phyloP scores from a whole-genome alignment of 2,329 filamentous ascomycete genomes.

The Cordyceps cicadae region DNA sequence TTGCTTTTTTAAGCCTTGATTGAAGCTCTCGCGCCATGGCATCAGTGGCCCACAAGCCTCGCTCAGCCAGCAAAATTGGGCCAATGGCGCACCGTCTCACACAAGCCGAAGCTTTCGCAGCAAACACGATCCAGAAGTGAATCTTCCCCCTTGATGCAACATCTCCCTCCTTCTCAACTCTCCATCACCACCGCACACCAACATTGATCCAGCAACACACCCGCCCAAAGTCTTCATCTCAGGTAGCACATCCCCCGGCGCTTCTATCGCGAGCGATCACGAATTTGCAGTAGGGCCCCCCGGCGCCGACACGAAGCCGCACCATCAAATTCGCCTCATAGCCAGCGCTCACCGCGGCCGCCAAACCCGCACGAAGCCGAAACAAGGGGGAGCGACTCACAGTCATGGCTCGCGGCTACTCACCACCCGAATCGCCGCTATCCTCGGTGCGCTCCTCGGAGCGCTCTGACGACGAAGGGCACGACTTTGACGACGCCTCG shows the following conservation, averaged over 20 bases:
- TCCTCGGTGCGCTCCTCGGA: conserved; percentile 40
- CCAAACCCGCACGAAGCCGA: not conserved
- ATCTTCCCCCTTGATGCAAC: conserved; percentile 1
- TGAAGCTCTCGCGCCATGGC: not conserved
- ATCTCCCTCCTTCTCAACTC: not conserved
- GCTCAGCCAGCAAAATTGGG: conserved; percentile 8
- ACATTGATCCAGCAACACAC: not conserved
- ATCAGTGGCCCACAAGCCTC: not conserved
- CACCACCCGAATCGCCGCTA: conserved; percentile 37
- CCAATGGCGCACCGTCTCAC: conserved; percentile 3
- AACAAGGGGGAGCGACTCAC: conserved; percentile 2
- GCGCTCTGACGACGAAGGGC: conserved; percentile 37
- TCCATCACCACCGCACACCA: not conserved
- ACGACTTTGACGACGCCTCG: conserved; percentile 31
- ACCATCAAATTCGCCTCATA: not conserved
- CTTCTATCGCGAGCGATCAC: conserved; percentile 4
- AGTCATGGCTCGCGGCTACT: conserved; percentile 28
- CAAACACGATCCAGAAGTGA: conserved; percentile 6
- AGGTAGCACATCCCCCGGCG: conserved; percentile 8
- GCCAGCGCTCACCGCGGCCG: not conserved
- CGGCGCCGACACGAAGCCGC: not conserved
- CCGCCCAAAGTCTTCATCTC: conserved; percentile 10
- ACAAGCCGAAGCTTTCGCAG: not conserved
- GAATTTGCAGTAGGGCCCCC: not conserved
- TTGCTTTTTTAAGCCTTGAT: no score